Base-by-base conservation (phyloP, 2,329 filamentous ascomycete species). In the Sclerotinia minor region DNA sequence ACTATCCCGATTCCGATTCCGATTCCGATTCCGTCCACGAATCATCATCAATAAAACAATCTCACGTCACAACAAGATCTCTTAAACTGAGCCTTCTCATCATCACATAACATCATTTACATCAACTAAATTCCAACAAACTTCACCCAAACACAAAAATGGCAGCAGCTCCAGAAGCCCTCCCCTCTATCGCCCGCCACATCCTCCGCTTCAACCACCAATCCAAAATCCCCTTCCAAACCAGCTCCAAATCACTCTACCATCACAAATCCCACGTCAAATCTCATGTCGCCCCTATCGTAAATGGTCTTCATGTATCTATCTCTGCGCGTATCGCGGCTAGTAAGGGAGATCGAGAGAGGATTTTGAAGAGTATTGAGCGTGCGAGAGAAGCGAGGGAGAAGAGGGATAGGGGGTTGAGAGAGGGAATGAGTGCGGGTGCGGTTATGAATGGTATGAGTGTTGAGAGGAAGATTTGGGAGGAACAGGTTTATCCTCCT, bases 401-500 rank as follows among this genome's bases (percentile, higher is more conserved):
- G 11, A 21, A 3, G 21, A 38, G 21, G 32, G 32, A 5, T 3
- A 21, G 26, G 45, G 45, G 59, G 1, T 13, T 38, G 15, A 8
- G n/a, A 2, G 21, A 32, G 3, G 45, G 24, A 1, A 29, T 8
- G 15, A 26, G 19, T 29, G 32, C 4, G 21, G 3, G 17, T 24
- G 32, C 5, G 26, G 29, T 1, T 11, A 19, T 6, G 15, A 17
- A 3, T 32, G 52, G 3, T 11, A 19, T 6, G 15, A 17, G 7
- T 32, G 52, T 26, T 6, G 54, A 41, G 6, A n/a, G 59, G 2
- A 26, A 32, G 2, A n/a, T 63, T 1, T 63, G 45, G 59, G 59
- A 63, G 45, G 59, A 63, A 50, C 59, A 63, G 32, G 32, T 63
- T 26, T 63, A 63, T 26, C 59, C 59, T 1, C 59, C 59, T 19